These are phyloP conservation scores for Leucocoprinus gongylophorus DNA, from an alignment of 1,284 basidiomycete species.

Conservation along the genomic window DNA sequence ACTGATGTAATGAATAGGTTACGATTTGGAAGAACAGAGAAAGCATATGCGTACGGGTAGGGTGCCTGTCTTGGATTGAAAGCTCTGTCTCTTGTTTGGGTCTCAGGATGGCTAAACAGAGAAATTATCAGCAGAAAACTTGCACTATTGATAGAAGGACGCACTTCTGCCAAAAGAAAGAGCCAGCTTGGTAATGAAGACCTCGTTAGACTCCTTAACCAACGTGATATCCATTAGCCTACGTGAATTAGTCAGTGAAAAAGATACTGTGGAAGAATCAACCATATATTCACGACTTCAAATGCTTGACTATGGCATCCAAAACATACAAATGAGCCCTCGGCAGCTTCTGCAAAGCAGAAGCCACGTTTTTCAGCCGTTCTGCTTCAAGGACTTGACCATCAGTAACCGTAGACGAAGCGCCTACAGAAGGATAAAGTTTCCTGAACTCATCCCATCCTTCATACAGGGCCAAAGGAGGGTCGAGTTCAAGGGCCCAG, in stretches of 20 bases:
- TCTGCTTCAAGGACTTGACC: slow-evolving; percentile 49
- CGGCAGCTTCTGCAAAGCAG: slow-evolving; percentile 60
- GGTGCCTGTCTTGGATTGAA: slow-evolving; percentile 83
- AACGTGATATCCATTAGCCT: slow-evolving; percentile 69
- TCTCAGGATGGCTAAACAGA: slow-evolving; percentile 60
- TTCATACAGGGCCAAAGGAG: slow-evolving; percentile 77
- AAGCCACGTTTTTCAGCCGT: slow-evolving; percentile 60
- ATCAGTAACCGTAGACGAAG: slow-evolving; percentile 40
- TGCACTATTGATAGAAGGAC: slow-evolving; percentile 22
- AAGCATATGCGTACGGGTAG: slow-evolving; percentile 46
- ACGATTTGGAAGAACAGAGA: background rate
- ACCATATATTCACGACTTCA: slow-evolving; percentile 52
- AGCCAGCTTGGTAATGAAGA: slow-evolving; percentile 82
- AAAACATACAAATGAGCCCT: slow-evolving; percentile 79
- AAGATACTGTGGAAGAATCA: background rate
- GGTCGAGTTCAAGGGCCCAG: slow-evolving; percentile 82
- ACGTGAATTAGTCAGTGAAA: background rate
- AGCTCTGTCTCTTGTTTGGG: slow-evolving; percentile 78
- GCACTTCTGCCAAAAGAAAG: slow-evolving; percentile 80
- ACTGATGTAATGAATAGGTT: slow-evolving; percentile 32
- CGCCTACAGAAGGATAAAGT: slow-evolving; percentile 71
- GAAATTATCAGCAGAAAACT: slow-evolving; percentile 4
- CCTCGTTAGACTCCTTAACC: slow-evolving; percentile 62
- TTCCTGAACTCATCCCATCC: slow-evolving; percentile 86
- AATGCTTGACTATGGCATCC: slow-evolving; percentile 72